Evolutionary conservation across 768 basidiomycete species (phyloP), one percentile per base, ranked within the genome.

Genomic region (Leccinum rimulosum): DNA sequence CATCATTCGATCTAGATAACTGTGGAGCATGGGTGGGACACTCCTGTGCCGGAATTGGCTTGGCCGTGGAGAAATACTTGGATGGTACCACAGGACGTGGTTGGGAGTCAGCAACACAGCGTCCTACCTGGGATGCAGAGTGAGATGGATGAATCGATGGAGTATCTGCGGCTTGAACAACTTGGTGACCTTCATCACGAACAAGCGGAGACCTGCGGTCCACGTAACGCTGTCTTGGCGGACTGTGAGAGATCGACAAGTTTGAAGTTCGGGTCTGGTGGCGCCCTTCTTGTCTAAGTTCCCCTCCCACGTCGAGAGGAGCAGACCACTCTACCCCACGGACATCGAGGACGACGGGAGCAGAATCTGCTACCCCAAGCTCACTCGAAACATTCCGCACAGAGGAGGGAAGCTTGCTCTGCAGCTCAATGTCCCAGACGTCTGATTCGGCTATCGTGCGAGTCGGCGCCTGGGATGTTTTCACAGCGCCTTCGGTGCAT

Each of bases 351-450:
- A 81, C 59, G 40, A 79, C 68, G 22, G 77, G 76, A 22, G 48
- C 63, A 22, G 71, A 49, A 15, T 38, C 35, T 43, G 38, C 52
- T 19, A 25, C 55, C 27, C 54, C 65, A n/a, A 61, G 64, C 1
- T 63, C 66, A 48, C 66, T 62, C 28, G 63, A 58, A 50, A 61
- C 51, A 49, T 64, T 56, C 6, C 55, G 4, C 22, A 12, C 53
- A 61, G 72, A 63, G 54, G 70, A 67, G 58, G 70, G 58, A 30
- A 67, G 61, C 30, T 61, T 58, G 57, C 70, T 65, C 55, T 78
- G 75, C 14, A 68, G 50, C 64, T 86, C 86, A 30, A 87, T 83
- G 60, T 81, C 82, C 85, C 86, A 87, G 8, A 80, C 64, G 19
- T 77, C 74, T 10, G 85, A 86, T 55, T 66, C 71, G 2, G 65